phyloP scores from a whole-genome alignment of 2,329 filamentous ascomycete genomes.

The Sporothrix phasma region DNA sequence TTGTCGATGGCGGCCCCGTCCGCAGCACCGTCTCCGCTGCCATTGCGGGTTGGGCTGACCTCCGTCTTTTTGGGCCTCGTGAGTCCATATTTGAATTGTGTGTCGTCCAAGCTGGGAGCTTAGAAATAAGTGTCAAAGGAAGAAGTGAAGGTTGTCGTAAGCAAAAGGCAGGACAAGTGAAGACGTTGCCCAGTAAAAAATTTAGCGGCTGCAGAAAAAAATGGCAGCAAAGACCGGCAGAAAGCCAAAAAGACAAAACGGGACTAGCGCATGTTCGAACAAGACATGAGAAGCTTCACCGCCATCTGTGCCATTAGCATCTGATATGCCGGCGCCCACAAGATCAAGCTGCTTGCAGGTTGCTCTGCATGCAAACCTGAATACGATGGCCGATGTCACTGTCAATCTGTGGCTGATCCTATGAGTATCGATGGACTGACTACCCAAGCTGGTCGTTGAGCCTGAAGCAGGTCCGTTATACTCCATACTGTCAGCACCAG shows the following conservation, averaged over 20 bases:
- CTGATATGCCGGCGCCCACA: neutral
- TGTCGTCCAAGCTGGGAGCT: neutral
- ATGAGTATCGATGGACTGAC: too few species aligned
- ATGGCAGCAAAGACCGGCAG: slow-evolving; percentile 6
- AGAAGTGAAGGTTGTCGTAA: too few species aligned
- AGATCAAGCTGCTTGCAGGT: neutral
- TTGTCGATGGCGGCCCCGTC: slow-evolving; percentile 49
- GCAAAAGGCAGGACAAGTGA: neutral
- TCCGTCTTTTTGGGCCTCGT: slow-evolving; percentile 46
- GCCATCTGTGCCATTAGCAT: slow-evolving; percentile 1
- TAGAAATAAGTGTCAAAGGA: too few species aligned
- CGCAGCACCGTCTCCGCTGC: slow-evolving; percentile 25
- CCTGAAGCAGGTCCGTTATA: too few species aligned
- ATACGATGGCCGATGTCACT: too few species aligned
- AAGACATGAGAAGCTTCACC: neutral
- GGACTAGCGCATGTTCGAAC: slow-evolving; percentile 3
- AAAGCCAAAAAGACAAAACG: slow-evolving; percentile 14
- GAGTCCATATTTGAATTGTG: slow-evolving; percentile 33
- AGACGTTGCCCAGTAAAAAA: neutral
- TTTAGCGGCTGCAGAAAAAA: slow-evolving; percentile 14
- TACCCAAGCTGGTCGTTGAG: too few species aligned
- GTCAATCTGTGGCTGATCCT: too few species aligned
- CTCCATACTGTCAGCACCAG: too few species aligned
- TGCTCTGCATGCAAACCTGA: too few species aligned
- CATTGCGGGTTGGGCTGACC: slow-evolving; percentile 43